Conservation (phyloP, 768 basidiomycete genomes). For the Daedaleopsis sinensis region DNA sequence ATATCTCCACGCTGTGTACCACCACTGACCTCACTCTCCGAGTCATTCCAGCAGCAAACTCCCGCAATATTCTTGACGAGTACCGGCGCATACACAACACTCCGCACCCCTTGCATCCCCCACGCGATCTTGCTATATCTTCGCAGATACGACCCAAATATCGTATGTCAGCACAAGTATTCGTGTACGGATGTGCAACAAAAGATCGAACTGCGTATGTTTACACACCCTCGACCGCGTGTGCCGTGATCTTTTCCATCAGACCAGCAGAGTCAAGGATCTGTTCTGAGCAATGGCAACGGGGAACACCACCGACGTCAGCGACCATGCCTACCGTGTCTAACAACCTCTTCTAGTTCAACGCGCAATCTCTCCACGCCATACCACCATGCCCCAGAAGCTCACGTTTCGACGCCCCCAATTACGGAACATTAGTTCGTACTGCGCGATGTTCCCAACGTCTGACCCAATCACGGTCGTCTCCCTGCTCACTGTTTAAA, state of each 20-base stretch:
- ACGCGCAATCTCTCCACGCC: too few species aligned
- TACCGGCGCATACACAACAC: neutral
- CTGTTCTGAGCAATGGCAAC: neutral
- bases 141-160: neutral
- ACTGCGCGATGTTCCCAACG: too few species aligned
- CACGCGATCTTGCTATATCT: neutral
- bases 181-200: neutral
- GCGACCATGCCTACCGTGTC: neutral
- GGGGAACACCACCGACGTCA: neutral
- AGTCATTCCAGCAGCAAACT: neutral
- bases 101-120: neutral
- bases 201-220: neutral
- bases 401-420: too few species aligned
- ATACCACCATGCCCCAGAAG: too few species aligned
- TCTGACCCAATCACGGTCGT: too few species aligned
- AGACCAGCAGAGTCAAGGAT: neutral
- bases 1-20: constrained; percentile 6
- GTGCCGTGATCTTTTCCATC: neutral
- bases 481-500: too few species aligned
- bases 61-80: neutral
- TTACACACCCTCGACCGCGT: neutral
- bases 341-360: neutral
- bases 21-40: constrained; percentile 6
- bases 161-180: neutral
- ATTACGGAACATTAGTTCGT: too few species aligned